Conservation (phyloP, 2,329 filamentous ascomycete species). For the Raffaelea arxii region DNA sequence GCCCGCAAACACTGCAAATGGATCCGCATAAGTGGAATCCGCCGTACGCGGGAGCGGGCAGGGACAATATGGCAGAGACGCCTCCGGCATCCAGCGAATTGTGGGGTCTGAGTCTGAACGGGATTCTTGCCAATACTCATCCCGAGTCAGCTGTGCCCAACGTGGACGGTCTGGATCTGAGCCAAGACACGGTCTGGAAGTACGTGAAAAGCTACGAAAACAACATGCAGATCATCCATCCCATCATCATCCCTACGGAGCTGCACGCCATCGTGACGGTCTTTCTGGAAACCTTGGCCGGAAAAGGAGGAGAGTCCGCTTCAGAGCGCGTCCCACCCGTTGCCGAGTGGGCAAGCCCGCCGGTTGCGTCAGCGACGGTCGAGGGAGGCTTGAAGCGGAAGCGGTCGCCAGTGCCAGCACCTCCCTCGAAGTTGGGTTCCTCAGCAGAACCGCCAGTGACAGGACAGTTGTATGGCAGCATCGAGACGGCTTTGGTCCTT, state of each 20-base stretch:
- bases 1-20: no score
- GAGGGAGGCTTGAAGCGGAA: constrained; percentile 41
- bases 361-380: constrained; percentile 12
- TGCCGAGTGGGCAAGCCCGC: constrained; percentile 6
- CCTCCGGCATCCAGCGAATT: no score
- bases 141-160: no score
- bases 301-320: neutral
- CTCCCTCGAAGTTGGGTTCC: constrained; percentile 13
- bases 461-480: constrained; percentile 51
- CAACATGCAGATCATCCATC: constrained; percentile 57
- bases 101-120: no score
- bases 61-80: no score
- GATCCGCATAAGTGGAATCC: no score
- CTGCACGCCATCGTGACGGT: constrained; percentile 42
- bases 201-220: constrained; percentile 50
- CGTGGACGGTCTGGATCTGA: constrained; percentile 45
- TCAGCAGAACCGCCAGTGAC: constrained; percentile 23
- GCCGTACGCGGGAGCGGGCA: no score
- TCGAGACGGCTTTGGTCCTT: constrained; percentile 73
- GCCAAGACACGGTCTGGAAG: constrained; percentile 35
- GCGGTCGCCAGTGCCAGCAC: constrained; percentile 33
- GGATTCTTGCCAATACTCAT: no score
- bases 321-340: no score
- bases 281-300: constrained; percentile 32
- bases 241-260: constrained; percentile 45